phyloP scores from a whole-genome alignment of 257 asterid genomes.

The Jacaranda mimosifolia region DNA sequence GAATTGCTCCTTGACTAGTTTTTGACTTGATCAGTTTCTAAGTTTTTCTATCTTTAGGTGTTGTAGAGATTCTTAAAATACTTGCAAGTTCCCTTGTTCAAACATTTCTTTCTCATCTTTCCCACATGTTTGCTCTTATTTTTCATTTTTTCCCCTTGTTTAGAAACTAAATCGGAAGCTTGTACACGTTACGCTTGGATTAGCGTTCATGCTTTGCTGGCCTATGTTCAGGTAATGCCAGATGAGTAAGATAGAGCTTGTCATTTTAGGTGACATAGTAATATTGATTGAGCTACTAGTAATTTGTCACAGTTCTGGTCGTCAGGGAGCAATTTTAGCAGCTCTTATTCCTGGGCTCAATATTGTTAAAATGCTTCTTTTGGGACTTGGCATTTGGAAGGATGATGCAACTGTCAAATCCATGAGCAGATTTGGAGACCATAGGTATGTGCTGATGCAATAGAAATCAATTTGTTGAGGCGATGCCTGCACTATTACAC shows the following conservation, averaged over 20 bases:
- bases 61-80: no score
- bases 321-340: conserved; percentile 79
- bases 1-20: no score
- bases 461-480: conserved; percentile 21
- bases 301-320: conserved; percentile 69
- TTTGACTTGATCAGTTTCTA: no score
- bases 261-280: background rate
- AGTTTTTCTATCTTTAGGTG: no score
- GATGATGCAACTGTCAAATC: conserved; percentile 93
- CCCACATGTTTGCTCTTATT: conserved; percentile 1
- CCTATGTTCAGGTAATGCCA: conserved; percentile 94
- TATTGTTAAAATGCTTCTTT: conserved; percentile 73
- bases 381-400: conserved; percentile 85
- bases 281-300: conserved; percentile 38
- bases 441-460: conserved; percentile 56
- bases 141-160: conserved; percentile 1
- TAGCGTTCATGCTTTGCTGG: conserved; percentile 97
- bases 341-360: conserved; percentile 76
- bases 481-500: background rate
- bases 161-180: conserved; percentile 71
- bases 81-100: no score
- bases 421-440: conserved; percentile 93
- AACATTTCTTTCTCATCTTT: no score
- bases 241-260: conserved; percentile 21
- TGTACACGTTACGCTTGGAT: conserved; percentile 85